phyloP scores from a whole-genome alignment of 2,329 filamentous ascomycete species.

The Diplodia sapinea region DNA sequence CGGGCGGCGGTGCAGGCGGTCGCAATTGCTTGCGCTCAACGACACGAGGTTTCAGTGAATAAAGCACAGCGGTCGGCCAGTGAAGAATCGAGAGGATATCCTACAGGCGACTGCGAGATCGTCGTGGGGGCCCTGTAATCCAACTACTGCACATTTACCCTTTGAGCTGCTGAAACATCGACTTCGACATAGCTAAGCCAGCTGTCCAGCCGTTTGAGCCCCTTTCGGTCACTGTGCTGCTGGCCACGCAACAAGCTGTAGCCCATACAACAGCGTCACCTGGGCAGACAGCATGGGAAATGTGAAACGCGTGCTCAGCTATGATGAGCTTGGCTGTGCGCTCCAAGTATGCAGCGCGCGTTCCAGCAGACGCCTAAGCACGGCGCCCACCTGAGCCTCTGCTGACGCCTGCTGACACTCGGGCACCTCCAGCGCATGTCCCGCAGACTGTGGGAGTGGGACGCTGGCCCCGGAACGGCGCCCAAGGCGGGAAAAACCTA shows the following conservation, averaged over 20 bases:
- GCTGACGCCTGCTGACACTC: constrained; percentile 26
- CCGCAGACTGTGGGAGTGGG: not conserved
- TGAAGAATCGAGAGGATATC: constrained; percentile 1
- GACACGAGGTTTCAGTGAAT: not conserved
- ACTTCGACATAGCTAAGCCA: not conserved
- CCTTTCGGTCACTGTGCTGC: constrained; percentile 1
- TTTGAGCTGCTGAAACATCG: constrained; percentile 10
- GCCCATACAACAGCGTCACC: constrained; percentile 12
- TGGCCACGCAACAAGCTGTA: not conserved
- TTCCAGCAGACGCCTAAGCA: constrained; percentile 18
- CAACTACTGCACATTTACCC: constrained; percentile 13
- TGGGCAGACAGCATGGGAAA: constrained; percentile 10
- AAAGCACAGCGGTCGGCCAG: not conserved
- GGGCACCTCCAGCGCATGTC: constrained; percentile 7
- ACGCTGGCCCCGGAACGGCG: not conserved
- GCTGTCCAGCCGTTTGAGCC: not conserved
- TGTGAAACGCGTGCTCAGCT: constrained; percentile 19
- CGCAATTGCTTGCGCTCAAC: not conserved
- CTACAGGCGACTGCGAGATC: not conserved
- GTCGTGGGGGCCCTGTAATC: not conserved
- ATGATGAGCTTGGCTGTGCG: constrained; percentile 11
- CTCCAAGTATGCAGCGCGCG: constrained; percentile 20
- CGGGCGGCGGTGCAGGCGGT: constrained; percentile 21
- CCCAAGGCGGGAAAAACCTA: not conserved
- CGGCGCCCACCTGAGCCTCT: constrained; percentile 13